Evolutionary conservation across 164 flowering plant genomes (phyloP), one percentile per base, ranked within the genome.

Genomic region (Piper longum): DNA sequence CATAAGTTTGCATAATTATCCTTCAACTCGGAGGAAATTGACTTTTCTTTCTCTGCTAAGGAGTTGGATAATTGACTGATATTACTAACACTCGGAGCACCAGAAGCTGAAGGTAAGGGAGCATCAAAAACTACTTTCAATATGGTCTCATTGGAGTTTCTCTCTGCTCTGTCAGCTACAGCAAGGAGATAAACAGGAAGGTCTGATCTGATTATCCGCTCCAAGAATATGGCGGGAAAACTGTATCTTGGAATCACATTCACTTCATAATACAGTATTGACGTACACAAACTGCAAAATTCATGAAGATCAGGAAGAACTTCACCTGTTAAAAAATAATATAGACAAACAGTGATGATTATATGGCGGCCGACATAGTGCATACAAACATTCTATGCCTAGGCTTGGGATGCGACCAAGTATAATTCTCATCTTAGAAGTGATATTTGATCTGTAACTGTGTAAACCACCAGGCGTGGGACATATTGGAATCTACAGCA

Each of bases 111-210:
- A 62, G 39, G 64, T 11, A 59, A 59, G 61, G 69, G 57, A 62
- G 62, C 12, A 26, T 41, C 26, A 26, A 16, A 41, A 43, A 63
- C 13, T 41, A 57, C 4, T 60, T 62, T 13, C 62, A 76, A 74
- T 64, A 69, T 68, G 67, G 61, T 76, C 18, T 75, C 81, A 62
- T 67, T 65, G 69, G 73, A 81, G 45, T 17, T 78, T 57, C 71
- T 79, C 77, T 92, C 96, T 17, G 90, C 82, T 73, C 85, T 80
- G 70, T 79, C 72, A 56, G 96, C 91, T 76, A 93, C 68, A 56
- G 97, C 96, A 71, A 72, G 86, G 64, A 93, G 98, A 72, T 93
- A 89, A 56, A 88, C 88, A 57, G 97, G 96, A 70, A 88, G 97
- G 77, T 92, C 96, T 67, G 96, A 93, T 64, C 88, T 77, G 58